phyloP scores from a whole-genome alignment of 2,329 filamentous ascomycete species.

The Huntiella bhutanensis region DNA sequence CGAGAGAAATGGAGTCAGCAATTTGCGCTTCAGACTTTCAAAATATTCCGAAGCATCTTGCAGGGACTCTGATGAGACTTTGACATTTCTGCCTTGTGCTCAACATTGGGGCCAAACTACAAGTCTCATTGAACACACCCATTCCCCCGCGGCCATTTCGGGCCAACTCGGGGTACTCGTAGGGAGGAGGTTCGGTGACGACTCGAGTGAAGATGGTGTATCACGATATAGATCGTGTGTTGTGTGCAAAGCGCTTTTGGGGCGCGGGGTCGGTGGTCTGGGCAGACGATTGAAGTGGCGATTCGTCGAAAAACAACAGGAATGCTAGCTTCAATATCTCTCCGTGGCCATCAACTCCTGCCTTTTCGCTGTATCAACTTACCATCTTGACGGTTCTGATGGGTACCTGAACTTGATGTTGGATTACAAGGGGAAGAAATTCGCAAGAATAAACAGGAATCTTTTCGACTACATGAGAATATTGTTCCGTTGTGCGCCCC shows the following conservation, averaged over 20 bases:
- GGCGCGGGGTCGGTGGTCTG: no score
- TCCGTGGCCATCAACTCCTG: neutral
- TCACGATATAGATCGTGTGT: no score
- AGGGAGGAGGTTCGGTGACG: neutral
- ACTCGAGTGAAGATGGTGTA: neutral
- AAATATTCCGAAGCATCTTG: conserved; percentile 87
- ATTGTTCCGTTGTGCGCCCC: conserved; percentile 15
- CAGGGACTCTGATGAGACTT: conserved; percentile 45
- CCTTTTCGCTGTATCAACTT: conserved; percentile 27
- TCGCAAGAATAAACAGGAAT: conserved; percentile 16
- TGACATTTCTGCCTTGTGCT: conserved; percentile 25
- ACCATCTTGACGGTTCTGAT: conserved; percentile 45
- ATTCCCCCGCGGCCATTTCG: conserved; percentile 1
- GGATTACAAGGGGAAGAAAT: conserved; percentile 20
- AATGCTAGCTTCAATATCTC: neutral
- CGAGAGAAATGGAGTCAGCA: conserved; percentile 71
- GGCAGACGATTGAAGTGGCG: no score
- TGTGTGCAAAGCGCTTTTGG: no score
- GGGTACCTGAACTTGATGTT: conserved; percentile 10
- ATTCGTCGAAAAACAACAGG: neutral
- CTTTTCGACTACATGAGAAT: conserved; percentile 18
- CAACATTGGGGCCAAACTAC: conserved; percentile 10
- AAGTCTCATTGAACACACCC: neutral
- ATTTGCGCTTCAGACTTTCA: conserved; percentile 84
- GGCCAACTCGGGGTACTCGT: neutral